These are phyloP conservation scores for Chlorella sorokiniana DNA, from an alignment of 139 green algal species.

Conservation along the genomic window DNA sequence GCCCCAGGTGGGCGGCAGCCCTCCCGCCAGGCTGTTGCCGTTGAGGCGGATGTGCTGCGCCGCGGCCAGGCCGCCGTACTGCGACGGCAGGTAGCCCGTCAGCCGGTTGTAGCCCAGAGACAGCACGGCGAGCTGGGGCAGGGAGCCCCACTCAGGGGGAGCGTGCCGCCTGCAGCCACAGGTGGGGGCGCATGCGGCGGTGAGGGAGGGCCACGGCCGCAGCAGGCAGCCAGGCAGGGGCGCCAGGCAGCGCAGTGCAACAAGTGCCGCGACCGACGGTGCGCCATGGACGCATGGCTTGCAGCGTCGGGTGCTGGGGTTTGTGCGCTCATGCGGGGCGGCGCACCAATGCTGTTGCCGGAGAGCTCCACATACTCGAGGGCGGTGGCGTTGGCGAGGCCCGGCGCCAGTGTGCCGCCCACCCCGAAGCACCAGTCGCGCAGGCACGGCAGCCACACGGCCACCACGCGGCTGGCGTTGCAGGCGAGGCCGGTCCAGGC, in stretches of 20 bases:
- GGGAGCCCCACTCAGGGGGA: not conserved
- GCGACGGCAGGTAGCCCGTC: not conserved
- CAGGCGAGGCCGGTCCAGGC: not conserved
- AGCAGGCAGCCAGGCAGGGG: not conserved
- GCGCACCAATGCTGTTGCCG: conserved; percentile 2
- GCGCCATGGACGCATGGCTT: too few relatives aligned
- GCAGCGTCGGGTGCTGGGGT: not conserved
- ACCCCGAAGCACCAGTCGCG: not conserved
- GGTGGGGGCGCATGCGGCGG: not conserved
- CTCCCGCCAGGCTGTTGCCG: not conserved
- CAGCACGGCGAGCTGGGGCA: not conserved
- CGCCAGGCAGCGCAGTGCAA: too few relatives aligned
- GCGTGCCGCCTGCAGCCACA: not conserved
- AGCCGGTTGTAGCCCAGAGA: not conserved
- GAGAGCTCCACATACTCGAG: not conserved
- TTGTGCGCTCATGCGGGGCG: not conserved
- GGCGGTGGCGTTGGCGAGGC: not conserved
- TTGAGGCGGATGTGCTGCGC: not conserved
- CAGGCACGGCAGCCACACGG: not conserved
- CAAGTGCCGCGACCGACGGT: too few relatives aligned
- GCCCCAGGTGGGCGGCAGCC: not conserved
- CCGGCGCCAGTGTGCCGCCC: not conserved
- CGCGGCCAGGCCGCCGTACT: not conserved
- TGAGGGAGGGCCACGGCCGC: not conserved
- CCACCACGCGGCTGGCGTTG: not conserved